These are phyloP conservation scores for Sphaceloma murrayae DNA, from an alignment of 2,329 filamentous ascomycete genomes.

Conservation along the genomic window DNA sequence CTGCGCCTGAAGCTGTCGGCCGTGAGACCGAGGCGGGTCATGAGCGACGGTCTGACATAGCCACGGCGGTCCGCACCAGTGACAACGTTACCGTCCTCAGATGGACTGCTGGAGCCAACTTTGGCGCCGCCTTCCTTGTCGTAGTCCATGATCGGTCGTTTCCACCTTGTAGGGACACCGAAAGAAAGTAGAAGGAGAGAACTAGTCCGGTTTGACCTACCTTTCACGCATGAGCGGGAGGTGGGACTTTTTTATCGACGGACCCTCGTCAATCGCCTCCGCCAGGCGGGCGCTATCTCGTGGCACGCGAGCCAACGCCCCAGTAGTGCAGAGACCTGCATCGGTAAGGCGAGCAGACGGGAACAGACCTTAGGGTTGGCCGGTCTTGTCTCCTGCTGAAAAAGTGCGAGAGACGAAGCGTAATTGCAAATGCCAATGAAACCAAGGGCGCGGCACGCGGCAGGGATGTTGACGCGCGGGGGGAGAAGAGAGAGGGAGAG, in stretches of 20 bases:
- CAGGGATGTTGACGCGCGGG: constrained; percentile 4
- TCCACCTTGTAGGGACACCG: neutral
- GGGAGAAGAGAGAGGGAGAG: neutral
- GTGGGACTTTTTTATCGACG: neutral
- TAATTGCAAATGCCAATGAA: neutral
- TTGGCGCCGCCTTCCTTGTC: constrained; percentile 5
- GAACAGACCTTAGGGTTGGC: constrained; percentile 4
- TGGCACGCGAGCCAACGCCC: constrained; percentile 12
- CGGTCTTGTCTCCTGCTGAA: constrained; percentile 8
- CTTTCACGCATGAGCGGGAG: neutral
- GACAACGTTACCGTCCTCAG: constrained; percentile 5
- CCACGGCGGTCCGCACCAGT: constrained; percentile 3
- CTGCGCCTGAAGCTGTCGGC: constrained; percentile 26
- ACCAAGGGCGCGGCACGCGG: constrained; percentile 11
- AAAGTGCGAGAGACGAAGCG: constrained; percentile 6
- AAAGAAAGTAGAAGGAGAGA: neutral
- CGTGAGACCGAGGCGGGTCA: constrained; percentile 27
- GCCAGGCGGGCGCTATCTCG: constrained; percentile 8
- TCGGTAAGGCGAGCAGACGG: neutral
- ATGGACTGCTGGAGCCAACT: constrained; percentile 8
- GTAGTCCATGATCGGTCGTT: constrained; percentile 10
- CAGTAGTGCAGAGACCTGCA: neutral
- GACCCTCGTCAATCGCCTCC: neutral
- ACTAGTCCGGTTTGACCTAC: constrained; percentile 8
- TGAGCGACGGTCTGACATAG: constrained; percentile 16